phyloP scores from a whole-genome alignment of 331 rosid genomes.

The Dryas integrifolia region DNA sequence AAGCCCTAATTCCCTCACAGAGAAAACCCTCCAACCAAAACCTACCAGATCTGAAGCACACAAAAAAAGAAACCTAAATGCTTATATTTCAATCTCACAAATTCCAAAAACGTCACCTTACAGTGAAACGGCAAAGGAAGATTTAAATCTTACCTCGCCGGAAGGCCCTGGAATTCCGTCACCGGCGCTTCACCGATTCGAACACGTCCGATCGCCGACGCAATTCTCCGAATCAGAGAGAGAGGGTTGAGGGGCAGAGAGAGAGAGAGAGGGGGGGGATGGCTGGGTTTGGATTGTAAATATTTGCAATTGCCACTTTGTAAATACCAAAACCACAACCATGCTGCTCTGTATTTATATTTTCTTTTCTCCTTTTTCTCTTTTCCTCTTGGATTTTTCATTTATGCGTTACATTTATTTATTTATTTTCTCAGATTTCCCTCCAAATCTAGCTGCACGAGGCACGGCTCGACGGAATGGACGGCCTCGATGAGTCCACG shows the following conservation, averaged over 20 bases:
- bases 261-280: constrained; percentile 7
- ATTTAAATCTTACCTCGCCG: constrained; percentile 55
- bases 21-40: constrained; percentile 19
- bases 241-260: not conserved
- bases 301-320: constrained; percentile 26
- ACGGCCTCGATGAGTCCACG: constrained; percentile 42
- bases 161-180: constrained; percentile 28
- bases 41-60: constrained; percentile 53
- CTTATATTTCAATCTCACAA: constrained; percentile 12
- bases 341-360: constrained; percentile 20
- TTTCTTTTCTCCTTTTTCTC: not conserved
- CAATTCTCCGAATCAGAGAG: constrained; percentile 26
- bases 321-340: constrained; percentile 32
- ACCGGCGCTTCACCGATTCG: constrained; percentile 11
- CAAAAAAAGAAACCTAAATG: constrained; percentile 23
- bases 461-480: not conserved
- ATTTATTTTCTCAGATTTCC: constrained; percentile 39
- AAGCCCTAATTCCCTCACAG: constrained; percentile 40
- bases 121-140: constrained; percentile 25
- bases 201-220: constrained; percentile 28
- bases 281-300: constrained; percentile 20
- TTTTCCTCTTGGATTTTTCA: not conserved
- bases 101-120: constrained; percentile 6
- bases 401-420: not conserved
- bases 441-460: constrained; percentile 39